phyloP scores from a whole-genome alignment of 495 filamentous ascomycete genomes.

The Penicillium soppii region DNA sequence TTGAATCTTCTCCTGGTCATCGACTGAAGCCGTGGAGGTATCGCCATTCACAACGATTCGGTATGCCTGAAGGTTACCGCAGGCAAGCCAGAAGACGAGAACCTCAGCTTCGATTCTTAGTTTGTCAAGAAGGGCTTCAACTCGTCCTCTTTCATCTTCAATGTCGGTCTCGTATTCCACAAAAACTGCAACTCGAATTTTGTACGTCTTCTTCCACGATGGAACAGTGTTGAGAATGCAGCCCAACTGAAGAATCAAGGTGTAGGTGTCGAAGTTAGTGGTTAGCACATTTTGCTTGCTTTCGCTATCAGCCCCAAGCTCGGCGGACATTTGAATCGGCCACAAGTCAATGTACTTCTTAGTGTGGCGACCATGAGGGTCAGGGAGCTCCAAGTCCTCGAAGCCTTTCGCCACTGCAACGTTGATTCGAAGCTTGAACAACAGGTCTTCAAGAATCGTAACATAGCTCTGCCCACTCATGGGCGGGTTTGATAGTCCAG shows the following conservation, averaged over 20 bases:
- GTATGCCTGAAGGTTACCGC: conserved; percentile 69
- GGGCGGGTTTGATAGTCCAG: conserved; percentile 58
- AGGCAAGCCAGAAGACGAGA: conserved; percentile 78
- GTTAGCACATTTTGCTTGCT: conserved; percentile 68
- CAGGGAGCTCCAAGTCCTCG: conserved; percentile 68
- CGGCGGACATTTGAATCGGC: conserved; percentile 84
- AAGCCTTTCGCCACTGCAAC: conserved; percentile 86
- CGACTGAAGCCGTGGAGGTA: conserved; percentile 33
- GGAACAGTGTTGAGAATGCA: conserved; percentile 83
- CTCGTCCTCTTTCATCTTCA: conserved; percentile 70
- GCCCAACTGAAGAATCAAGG: conserved; percentile 80
- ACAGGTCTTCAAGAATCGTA: conserved; percentile 79
- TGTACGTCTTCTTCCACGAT: conserved; percentile 76
- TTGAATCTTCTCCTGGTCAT: conserved; percentile 53
- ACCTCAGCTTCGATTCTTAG: conserved; percentile 78
- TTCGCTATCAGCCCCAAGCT: conserved; percentile 63
- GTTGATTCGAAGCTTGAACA: conserved; percentile 77
- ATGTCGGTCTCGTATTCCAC: conserved; percentile 88
- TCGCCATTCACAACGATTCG: conserved; percentile 76
- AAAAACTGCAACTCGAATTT: conserved; percentile 76
- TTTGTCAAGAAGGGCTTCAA: conserved; percentile 75
- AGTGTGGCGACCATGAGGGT: conserved; percentile 48
- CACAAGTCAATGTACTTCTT: conserved; percentile 88
- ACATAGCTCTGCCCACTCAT: conserved; percentile 71
- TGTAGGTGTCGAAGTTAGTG: conserved; percentile 92